Conservation (phyloP, 2,329 filamentous ascomycete species). For the Fusarium clavum region DNA sequence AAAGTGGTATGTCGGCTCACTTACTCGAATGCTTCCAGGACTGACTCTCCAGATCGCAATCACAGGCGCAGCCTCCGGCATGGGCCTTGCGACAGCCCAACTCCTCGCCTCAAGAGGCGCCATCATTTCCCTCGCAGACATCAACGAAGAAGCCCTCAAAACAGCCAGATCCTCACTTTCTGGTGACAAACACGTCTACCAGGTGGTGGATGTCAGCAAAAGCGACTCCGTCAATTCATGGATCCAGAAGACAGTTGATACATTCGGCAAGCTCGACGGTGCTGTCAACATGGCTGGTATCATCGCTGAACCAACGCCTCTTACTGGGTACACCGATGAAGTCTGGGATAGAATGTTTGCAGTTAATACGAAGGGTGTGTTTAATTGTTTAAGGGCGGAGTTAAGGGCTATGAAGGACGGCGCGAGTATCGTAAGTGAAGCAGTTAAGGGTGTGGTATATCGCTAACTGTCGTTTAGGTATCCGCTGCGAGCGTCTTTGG, state of each 20-base stretch:
- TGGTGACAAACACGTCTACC: not conserved
- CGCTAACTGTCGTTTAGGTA: constrained; percentile 42
- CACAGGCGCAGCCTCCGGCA: constrained; percentile 39
- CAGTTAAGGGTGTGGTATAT: constrained; percentile 48
- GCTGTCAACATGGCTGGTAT: constrained; percentile 56
- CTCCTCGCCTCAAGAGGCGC: constrained; percentile 34
- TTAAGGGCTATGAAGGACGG: constrained; percentile 51
- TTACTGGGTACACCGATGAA: constrained; percentile 54
- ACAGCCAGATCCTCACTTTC: not conserved
- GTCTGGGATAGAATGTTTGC: constrained; percentile 57
- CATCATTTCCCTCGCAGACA: constrained; percentile 38
- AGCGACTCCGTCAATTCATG: constrained; percentile 36
- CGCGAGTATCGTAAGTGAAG: constrained; percentile 30
- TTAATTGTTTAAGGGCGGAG: constrained; percentile 64
- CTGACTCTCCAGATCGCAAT: constrained; percentile 24
- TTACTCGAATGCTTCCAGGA: rapidly evolving
- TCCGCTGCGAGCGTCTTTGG: constrained; percentile 49
- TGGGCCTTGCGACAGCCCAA: constrained; percentile 39
- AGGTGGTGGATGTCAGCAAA: constrained; percentile 27
- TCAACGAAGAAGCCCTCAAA: constrained; percentile 26
- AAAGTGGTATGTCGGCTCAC: not conserved
- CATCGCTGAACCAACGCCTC: constrained; percentile 6
- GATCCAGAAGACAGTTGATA: constrained; percentile 49
- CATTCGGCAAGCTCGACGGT: constrained; percentile 54
- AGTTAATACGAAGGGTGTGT: constrained; percentile 60